These are phyloP conservation scores for Coprinopsis sp. DNA, from an alignment of 768 basidiomycete species.

Conservation along the genomic window DNA sequence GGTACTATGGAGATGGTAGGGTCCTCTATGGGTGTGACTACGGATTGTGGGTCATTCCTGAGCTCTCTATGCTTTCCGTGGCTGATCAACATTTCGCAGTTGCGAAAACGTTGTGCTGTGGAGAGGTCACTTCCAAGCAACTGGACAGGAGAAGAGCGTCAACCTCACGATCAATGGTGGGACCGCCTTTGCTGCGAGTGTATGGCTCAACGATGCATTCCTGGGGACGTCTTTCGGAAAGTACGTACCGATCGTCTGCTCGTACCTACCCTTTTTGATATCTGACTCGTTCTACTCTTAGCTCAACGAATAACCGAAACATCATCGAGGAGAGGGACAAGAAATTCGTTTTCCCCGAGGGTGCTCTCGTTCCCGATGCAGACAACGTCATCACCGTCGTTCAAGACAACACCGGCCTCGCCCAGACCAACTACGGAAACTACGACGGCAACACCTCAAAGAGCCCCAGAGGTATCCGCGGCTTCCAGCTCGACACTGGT, in stretches of 20 bases:
- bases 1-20: slow-evolving; percentile 68
- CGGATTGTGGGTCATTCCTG: slow-evolving; percentile 56
- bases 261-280: not conserved
- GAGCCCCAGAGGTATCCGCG: slow-evolving; percentile 73
- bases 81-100: slow-evolving; percentile 32
- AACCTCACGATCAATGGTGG: slow-evolving; percentile 82
- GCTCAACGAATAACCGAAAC: slow-evolving; percentile 62
- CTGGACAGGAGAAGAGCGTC: slow-evolving; percentile 54
- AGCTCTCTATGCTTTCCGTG: not conserved
- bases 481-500: slow-evolving; percentile 64
- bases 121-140: slow-evolving; percentile 74
- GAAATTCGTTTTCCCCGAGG: slow-evolving; percentile 56
- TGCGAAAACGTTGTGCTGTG: slow-evolving; percentile 81
- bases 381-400: slow-evolving; percentile 79
- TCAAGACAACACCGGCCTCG: slow-evolving; percentile 41
- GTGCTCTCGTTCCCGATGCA: slow-evolving; percentile 41
- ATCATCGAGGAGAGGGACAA: slow-evolving; percentile 66
- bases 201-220: slow-evolving; percentile 75
- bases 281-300: slow-evolving; percentile 18
- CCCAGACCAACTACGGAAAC: not conserved
- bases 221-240: slow-evolving; percentile 71
- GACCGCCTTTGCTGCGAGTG: slow-evolving; percentile 78
- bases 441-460: slow-evolving; percentile 46
- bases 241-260: slow-evolving; percentile 33
- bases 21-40: slow-evolving; percentile 87